Conservation (phyloP, 495 filamentous ascomycete species). For the Annulohypoxylon stygium region DNA sequence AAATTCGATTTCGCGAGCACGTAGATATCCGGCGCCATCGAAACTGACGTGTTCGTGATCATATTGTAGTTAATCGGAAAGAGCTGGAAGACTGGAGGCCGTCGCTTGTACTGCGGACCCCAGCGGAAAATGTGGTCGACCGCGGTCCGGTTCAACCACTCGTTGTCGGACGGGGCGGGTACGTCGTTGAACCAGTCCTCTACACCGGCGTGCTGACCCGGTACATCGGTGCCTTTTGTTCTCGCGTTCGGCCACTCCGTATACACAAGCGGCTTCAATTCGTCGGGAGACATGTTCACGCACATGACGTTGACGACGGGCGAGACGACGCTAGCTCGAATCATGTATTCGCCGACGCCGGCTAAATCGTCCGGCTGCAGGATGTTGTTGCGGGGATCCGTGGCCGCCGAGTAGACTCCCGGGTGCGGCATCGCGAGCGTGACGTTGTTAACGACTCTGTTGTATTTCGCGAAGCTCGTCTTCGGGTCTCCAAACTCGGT, state of each 20-base stretch:
- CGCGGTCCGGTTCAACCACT: conserved; percentile 68
- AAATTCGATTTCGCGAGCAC: conserved; percentile 67
- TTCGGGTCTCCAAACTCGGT: conserved; percentile 60
- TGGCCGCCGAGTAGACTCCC: conserved; percentile 72
- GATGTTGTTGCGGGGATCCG: conserved; percentile 70
- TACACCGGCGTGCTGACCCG: conserved; percentile 39
- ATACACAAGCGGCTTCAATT: conserved; percentile 74
- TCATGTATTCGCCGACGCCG: conserved; percentile 73
- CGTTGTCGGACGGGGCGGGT: conserved; percentile 41
- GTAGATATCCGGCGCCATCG: conserved; percentile 68
- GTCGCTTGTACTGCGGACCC: conserved; percentile 62
- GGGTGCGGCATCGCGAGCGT: conserved; percentile 80
- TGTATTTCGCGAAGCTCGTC: conserved; percentile 57
- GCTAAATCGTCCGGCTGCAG: conserved; percentile 73
- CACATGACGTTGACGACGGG: conserved; percentile 79
- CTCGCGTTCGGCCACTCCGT: conserved; percentile 65
- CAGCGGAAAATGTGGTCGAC: conserved; percentile 80
- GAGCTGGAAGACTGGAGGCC: conserved; percentile 73
- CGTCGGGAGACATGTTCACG: conserved; percentile 67
- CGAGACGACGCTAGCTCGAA: conserved; percentile 73
- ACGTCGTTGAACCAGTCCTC: conserved; percentile 52
- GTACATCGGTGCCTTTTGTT: conserved; percentile 41
- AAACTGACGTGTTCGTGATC: conserved; percentile 65
- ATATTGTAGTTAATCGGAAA: conserved; percentile 73
- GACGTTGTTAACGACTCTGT: conserved; percentile 75